Conservation (phyloP, 371 early-diverging fungal species). For the Mucor velutinosus region DNA sequence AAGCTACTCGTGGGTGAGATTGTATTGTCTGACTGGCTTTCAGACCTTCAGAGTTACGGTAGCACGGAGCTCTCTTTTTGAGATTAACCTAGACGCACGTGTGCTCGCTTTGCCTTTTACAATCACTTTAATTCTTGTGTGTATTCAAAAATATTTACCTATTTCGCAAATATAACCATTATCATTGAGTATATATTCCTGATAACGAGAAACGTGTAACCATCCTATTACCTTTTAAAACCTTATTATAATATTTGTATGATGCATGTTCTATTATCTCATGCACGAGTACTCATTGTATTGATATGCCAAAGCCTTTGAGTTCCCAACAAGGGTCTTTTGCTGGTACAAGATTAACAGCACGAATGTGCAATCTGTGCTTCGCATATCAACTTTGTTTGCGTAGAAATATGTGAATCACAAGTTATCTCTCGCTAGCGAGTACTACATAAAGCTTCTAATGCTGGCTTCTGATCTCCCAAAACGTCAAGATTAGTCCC, state of each 20-base stretch:
- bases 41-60: neutral
- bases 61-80: neutral
- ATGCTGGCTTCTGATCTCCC: too few relatives aligned
- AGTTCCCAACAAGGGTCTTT: neutral
- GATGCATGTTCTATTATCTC: too few relatives aligned
- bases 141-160: neutral
- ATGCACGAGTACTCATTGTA: neutral
- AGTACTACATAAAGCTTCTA: too few relatives aligned
- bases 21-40: slow-evolving; percentile 1
- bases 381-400: too few relatives aligned
- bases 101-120: neutral
- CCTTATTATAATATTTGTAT: neutral
- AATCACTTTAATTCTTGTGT: neutral
- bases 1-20: neutral
- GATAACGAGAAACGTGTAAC: neutral
- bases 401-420: too few relatives aligned
- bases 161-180: neutral
- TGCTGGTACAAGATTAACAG: too few relatives aligned
- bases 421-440: too few relatives aligned
- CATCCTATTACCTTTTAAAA: neutral
- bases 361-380: too few relatives aligned
- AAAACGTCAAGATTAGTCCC: too few relatives aligned
- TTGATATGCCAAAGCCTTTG: neutral
- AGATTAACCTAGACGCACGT: neutral
- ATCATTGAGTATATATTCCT: neutral